phyloP scores from a whole-genome alignment of 2,329 filamentous ascomycete genomes.

The Lachnellula cervina region DNA sequence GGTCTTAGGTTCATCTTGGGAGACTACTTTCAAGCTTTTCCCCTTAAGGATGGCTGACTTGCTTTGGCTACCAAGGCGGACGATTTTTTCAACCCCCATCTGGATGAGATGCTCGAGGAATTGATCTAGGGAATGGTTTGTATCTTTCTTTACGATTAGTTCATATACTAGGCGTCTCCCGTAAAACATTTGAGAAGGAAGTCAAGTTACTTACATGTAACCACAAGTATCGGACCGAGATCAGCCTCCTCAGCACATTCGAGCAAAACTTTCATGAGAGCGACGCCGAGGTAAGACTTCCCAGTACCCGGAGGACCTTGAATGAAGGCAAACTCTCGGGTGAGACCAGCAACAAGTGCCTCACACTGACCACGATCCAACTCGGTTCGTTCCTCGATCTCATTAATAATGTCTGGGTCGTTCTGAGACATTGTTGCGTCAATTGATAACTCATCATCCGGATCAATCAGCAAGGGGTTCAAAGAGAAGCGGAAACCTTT shows the following conservation, averaged over 20 bases:
- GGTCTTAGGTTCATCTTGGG: conserved; percentile 13
- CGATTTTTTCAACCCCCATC: conserved; percentile 39
- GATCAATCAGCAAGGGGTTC: conserved; percentile 33
- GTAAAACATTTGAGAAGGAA: too few species aligned
- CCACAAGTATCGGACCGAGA: conserved; percentile 33
- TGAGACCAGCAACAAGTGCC: conserved; percentile 12
- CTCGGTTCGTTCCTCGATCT: conserved; percentile 17
- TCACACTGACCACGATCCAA: conserved; percentile 11
- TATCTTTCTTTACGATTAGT: too few species aligned
- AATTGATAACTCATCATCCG: conserved; percentile 39
- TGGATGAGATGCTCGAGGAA: conserved; percentile 46
- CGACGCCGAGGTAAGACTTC: conserved; percentile 25
- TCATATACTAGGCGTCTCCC: too few species aligned
- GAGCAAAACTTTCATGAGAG: conserved; percentile 29
- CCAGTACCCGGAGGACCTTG: conserved; percentile 26
- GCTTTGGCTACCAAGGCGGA: conserved; percentile 41
- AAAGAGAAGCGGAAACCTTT: conserved; percentile 12
- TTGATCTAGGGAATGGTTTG: conserved; percentile 30
- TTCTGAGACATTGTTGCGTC: neutral
- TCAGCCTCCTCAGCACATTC: conserved; percentile 22
- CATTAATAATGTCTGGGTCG: conserved; percentile 3
- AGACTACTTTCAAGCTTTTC: conserved; percentile 22
- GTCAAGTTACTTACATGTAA: conserved; percentile 27
- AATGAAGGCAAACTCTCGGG: conserved; percentile 25
- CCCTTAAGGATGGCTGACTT: conserved; percentile 18